A percentile compares a stretch with the other conserved stretches of the same genome.
phyloP scores from a whole-genome alignment of 2,329 filamentous ascomycete species.

The Fusarium zealandicum region DNA sequence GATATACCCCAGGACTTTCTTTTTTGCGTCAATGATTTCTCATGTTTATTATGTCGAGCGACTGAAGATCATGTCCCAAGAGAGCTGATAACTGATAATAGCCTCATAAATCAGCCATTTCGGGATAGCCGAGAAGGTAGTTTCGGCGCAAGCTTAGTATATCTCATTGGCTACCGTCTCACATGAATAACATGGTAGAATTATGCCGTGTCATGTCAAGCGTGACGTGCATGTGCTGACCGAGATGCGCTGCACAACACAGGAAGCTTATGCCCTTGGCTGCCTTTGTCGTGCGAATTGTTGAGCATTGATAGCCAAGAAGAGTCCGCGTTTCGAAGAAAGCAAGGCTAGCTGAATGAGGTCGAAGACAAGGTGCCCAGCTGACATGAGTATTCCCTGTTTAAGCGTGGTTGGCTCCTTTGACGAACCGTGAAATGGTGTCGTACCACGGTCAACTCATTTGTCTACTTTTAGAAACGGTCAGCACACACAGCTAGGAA shows the following conservation, averaged over 20 bases:
- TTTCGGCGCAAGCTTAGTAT: background rate
- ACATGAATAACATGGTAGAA: background rate
- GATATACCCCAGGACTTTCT: constrained; percentile 27
- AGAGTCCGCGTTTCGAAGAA: background rate
- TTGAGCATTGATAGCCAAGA: background rate
- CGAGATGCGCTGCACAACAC: background rate
- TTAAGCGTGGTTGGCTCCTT: background rate
- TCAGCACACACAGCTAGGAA: background rate
- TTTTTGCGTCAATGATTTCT: constrained; percentile 1
- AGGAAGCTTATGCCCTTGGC: background rate
- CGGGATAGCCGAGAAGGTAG: background rate
- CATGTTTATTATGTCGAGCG: background rate
- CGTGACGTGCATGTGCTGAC: background rate
- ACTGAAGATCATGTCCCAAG: background rate
- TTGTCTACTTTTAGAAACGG: background rate
- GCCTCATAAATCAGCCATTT: background rate
- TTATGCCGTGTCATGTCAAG: background rate
- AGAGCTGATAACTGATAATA: background rate
- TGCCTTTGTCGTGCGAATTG: background rate
- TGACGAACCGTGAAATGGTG: background rate
- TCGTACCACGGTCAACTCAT: background rate
- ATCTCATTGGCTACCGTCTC: background rate
- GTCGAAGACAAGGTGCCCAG: background rate
- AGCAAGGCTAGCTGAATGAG: background rate
- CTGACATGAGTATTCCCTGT: background rate